These are phyloP conservation scores for Exophiala viscosa DNA, from an alignment of 2,329 filamentous ascomycete genomes.

Conservation along the genomic window DNA sequence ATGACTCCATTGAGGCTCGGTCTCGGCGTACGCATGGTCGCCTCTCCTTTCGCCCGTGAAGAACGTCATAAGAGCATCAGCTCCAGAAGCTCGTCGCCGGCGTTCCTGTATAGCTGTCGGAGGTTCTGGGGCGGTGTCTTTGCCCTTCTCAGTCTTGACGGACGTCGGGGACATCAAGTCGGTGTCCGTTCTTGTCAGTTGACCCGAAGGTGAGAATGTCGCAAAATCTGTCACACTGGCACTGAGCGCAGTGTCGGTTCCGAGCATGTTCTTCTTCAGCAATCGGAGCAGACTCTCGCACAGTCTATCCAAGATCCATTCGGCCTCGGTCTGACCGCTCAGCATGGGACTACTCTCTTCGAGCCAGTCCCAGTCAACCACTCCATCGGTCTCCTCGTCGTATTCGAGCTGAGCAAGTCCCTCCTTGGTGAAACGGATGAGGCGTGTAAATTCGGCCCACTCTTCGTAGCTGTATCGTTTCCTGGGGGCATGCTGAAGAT, in stretches of 20 bases:
- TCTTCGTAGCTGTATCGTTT: slow-evolving; percentile 75
- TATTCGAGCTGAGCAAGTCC: slow-evolving; percentile 34
- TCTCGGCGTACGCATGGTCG: slow-evolving; percentile 11
- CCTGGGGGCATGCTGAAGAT: slow-evolving; percentile 56
- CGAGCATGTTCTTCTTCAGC: slow-evolving; percentile 24
- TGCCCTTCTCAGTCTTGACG: slow-evolving; percentile 6
- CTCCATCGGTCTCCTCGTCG: slow-evolving; percentile 55
- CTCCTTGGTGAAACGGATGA: slow-evolving; percentile 59
- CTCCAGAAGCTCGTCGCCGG: slow-evolving; percentile 20
- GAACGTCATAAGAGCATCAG: slow-evolving; percentile 20
- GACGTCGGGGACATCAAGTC: not conserved
- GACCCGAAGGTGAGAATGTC: slow-evolving; percentile 8
- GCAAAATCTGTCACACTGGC: slow-evolving; percentile 3
- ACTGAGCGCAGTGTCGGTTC: slow-evolving; percentile 4
- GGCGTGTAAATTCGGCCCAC: slow-evolving; percentile 77
- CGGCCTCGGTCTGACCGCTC: slow-evolving; percentile 58
- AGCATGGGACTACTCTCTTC: slow-evolving; percentile 66
- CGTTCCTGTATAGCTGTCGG: slow-evolving; percentile 8
- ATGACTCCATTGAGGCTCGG: slow-evolving; percentile 22
- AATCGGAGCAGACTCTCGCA: slow-evolving; percentile 59
- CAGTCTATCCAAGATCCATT: slow-evolving; percentile 64
- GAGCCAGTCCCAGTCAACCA: slow-evolving; percentile 70
- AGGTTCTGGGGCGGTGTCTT: not conserved
- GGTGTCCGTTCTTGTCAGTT: slow-evolving; percentile 3
- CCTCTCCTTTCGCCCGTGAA: slow-evolving; percentile 22